Evolutionary conservation across 2,329 filamentous ascomycete genomes (phyloP).

Genomic region (Penicillium sclerotigenum): DNA sequence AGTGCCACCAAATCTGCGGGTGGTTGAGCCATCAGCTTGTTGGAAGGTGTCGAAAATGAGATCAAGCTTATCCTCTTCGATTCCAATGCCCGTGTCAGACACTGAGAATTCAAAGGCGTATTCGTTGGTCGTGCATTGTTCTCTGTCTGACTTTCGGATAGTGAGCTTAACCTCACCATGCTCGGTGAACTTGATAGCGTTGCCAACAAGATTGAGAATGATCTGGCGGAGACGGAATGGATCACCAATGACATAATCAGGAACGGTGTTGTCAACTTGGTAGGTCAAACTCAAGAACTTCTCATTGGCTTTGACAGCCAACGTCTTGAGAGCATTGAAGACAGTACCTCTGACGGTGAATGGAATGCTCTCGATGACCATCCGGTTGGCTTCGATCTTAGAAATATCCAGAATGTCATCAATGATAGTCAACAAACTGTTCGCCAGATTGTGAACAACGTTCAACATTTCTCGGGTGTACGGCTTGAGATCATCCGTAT

Average conservation of each 20-base stretch:
- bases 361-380: constrained; percentile 97
- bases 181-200: constrained; percentile 98
- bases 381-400: constrained; percentile 87
- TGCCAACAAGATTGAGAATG: constrained; percentile 93
- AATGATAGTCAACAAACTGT: constrained; percentile 94
- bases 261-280: constrained; percentile 87
- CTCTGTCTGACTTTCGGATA: constrained; percentile 70
- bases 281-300: constrained; percentile 91
- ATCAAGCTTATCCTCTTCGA: constrained; percentile 90
- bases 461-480: constrained; percentile 98
- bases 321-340: constrained; percentile 93
- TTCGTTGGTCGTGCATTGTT: constrained; percentile 67
- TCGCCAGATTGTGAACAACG: constrained; percentile 93
- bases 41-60: constrained; percentile 99
- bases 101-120: constrained; percentile 96
- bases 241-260: constrained; percentile 92
- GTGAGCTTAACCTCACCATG: constrained; percentile 92
- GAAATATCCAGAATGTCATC: constrained; percentile 71
- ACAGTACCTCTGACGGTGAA: constrained; percentile 92
- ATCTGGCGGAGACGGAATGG: constrained; percentile 95
- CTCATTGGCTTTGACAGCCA: constrained; percentile 97
- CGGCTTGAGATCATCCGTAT: constrained; percentile 89
- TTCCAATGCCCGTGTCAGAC: constrained; percentile 93
- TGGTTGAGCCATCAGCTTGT: constrained; percentile 95
- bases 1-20: constrained; percentile 91